Evolutionary conservation across 768 basidiomycete species (phyloP).

Genomic region (Leucocoprinus leucothites): DNA sequence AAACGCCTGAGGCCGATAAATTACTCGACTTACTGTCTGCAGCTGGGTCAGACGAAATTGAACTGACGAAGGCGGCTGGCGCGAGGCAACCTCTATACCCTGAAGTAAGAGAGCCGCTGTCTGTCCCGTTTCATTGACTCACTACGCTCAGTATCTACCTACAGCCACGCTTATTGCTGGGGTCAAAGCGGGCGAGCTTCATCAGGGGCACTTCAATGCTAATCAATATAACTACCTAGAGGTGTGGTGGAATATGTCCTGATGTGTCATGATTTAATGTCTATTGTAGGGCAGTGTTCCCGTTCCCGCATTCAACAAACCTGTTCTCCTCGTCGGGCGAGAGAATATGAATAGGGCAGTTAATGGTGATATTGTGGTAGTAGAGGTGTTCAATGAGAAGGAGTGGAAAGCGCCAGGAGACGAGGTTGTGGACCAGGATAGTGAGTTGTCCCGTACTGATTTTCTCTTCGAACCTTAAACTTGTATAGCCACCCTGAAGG

Average conservation of each 20-base stretch:
- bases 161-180: constrained; percentile 71
- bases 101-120: constrained; percentile 47
- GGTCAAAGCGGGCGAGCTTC: constrained; percentile 76
- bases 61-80: constrained; percentile 54
- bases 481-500: constrained; percentile 66
- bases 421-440: constrained; percentile 92
- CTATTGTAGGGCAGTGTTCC: constrained; percentile 64
- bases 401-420: constrained; percentile 94
- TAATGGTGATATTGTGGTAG: constrained; percentile 88
- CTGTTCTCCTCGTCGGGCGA: constrained; percentile 80
- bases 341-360: constrained; percentile 96
- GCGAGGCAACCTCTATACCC: constrained; percentile 66
- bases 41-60: constrained; percentile 57
- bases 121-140: not conserved
- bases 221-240: constrained; percentile 96
- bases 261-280: not conserved
- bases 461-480: not conserved
- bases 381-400: constrained; percentile 80
- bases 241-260: not conserved
- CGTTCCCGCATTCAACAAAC: constrained; percentile 69
- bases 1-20: constrained; percentile 57
- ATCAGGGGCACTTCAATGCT: constrained; percentile 94
- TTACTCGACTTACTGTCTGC: constrained; percentile 83
- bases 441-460: constrained; percentile 36
- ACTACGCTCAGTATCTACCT: constrained; percentile 68